Base-by-base conservation (phyloP, 805 yeast genomes). In the Debaryomyces hansenii region DNA sequence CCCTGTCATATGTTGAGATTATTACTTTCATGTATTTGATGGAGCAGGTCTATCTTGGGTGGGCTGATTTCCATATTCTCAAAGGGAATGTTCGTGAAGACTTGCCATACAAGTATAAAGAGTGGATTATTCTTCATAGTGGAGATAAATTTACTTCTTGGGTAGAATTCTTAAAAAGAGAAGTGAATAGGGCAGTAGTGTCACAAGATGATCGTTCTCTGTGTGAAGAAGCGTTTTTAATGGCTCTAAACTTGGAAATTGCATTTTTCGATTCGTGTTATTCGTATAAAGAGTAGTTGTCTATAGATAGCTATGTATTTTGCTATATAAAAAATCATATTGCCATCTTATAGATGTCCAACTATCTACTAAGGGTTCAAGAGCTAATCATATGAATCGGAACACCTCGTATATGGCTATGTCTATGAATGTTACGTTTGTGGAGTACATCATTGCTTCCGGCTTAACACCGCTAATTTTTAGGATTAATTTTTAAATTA, bases 61-160 rank as follows among this genome's bases (percentile, higher is more conserved):
- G 84, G 84, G 82, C 82, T 1, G 68, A 74, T 28, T 54, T 65
- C 47, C 62, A 67, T 31, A 47, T 61, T 1, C 34, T 44, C 4
- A 38, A 40, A 9, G 53, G 50, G 6, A 44, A 31, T 4, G 51
- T 58, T 16, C 56, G 63, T 4, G 47, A 53, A 1, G 55, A 65
- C 40, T 58, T 78, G 31, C 67, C 66, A 20, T 78, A 74, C 69
- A 77, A 74, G 50, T 62, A 73, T 48, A 68, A 73, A 40, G 80
- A 76, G 41, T 80, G 84, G 84, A 70, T 79, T 36, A 69, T 61
- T 38, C 58, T 79, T 42, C 84, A 79, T 51, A 73, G 76, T 49
- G 84, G 84, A 4, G 62, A 60, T 4, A 75, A 58, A 8, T 80
- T 80, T 46, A 63, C 67, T 37, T 56, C 50, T 2, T 80, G 84